Evolutionary conservation across 257 asterid genomes (phyloP).

Genomic region (Echium plantagineum): DNA sequence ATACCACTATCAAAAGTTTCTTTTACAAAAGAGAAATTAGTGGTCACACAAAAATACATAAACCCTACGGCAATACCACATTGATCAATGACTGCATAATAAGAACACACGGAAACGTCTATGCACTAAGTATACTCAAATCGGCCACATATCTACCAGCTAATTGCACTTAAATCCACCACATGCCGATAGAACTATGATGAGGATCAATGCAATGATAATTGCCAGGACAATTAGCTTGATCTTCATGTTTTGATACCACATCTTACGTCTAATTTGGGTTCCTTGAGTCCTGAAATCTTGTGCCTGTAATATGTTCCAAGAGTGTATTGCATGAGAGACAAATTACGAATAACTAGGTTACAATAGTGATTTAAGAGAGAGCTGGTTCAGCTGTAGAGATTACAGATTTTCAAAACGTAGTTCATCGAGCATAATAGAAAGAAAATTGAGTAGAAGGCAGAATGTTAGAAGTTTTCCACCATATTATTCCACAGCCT

Average conservation of each 20-base stretch:
- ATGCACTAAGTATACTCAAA: too few species aligned
- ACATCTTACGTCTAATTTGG: constrained; percentile 83
- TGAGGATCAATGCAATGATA: constrained; percentile 73
- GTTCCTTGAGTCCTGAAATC: constrained; percentile 96
- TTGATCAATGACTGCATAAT: too few species aligned
- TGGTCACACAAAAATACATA: too few species aligned
- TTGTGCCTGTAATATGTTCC: constrained; percentile 49
- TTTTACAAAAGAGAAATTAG: too few species aligned
- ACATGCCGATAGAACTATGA: constrained; percentile 76
- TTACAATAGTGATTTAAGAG: too few species aligned
- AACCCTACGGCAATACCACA: too few species aligned
- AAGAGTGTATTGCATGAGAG: constrained; percentile 4
- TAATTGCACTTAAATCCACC: constrained; percentile 56
- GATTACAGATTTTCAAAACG: neutral
- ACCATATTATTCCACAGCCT: too few species aligned
- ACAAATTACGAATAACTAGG: neutral
- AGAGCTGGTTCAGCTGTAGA: neutral
- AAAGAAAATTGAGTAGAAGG: neutral
- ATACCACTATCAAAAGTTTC: too few species aligned
- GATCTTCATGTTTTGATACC: constrained; percentile 91
- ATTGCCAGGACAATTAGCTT: constrained; percentile 88
- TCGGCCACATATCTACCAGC: too few species aligned
- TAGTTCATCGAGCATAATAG: neutral
- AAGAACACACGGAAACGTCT: too few species aligned
- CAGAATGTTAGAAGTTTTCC: too few species aligned